These are phyloP conservation scores for Enterocytospora artemiae DNA, from an alignment of 371 early-diverging fungal species.

Conservation along the genomic window DNA sequence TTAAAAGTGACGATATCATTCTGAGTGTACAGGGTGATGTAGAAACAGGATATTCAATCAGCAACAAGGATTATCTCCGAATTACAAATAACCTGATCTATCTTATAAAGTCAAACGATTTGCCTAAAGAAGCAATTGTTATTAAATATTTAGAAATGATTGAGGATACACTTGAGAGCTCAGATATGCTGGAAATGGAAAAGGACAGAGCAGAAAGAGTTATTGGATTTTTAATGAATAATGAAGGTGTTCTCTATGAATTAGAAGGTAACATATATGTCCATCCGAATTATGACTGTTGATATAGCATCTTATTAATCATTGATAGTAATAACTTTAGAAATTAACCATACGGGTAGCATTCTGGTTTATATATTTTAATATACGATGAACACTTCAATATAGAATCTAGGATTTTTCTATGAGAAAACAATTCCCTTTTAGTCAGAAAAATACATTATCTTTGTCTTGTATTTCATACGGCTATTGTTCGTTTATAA, in stretches of 20 bases:
- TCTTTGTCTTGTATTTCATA: no score
- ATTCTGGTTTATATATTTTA: not conserved
- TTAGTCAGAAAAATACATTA: no score
- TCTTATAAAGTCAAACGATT: constrained; percentile 31
- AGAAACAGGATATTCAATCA: constrained; percentile 50
- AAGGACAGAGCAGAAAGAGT: constrained; percentile 65
- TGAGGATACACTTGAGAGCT: constrained; percentile 64
- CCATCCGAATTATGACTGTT: constrained; percentile 56
- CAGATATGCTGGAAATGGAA: constrained; percentile 64
- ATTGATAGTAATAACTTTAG: no score
- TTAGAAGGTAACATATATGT: constrained; percentile 49
- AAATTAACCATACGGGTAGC: not conserved
- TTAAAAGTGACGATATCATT: constrained; percentile 74
- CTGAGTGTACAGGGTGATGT: constrained; percentile 48
- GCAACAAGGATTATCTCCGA: constrained; percentile 45
- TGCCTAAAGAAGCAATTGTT: constrained; percentile 63
- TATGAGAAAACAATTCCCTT: not conserved
- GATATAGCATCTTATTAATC: no score
- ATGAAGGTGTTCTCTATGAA: constrained; percentile 57
- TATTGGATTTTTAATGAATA: constrained; percentile 60
- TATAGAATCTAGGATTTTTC: not conserved
- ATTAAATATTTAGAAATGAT: constrained; percentile 66
- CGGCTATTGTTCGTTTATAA: no score
- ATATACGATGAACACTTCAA: not conserved
- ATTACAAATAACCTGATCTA: constrained; percentile 50